Evolutionary conservation across 352 stramenopile genomes (phyloP).

Genomic region (Phytophthora palmivora): DNA sequence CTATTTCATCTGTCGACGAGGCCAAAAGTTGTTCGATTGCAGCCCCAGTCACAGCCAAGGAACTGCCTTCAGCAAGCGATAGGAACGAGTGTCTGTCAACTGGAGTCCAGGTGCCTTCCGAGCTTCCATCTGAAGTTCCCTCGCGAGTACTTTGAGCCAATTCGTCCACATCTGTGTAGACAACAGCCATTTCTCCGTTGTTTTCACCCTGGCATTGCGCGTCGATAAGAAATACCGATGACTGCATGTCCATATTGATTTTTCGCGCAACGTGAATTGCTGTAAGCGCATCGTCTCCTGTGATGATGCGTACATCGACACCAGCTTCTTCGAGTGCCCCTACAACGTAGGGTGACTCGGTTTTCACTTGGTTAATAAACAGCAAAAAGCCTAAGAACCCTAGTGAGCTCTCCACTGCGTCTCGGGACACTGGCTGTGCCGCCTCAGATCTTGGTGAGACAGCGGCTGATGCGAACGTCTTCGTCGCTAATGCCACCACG

Average conservation of each 20-base stretch:
- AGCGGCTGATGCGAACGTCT: constrained; percentile 47
- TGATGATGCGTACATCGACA: constrained; percentile 90
- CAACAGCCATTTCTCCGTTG: constrained; percentile 21
- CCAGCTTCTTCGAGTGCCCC: constrained; percentile 72
- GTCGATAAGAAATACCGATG: constrained; percentile 63
- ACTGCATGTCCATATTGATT: constrained; percentile 76
- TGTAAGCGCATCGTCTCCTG: constrained; percentile 87
- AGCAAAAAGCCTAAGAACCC: constrained; percentile 87
- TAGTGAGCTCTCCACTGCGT: constrained; percentile 80
- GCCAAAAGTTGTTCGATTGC: constrained; percentile 57
- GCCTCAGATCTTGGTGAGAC: constrained; percentile 40
- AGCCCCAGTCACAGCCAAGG: constrained; percentile 71
- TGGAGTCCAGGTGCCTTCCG: constrained; percentile 42
- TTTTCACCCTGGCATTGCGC: constrained; percentile 23
- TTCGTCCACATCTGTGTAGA: constrained; percentile 73
- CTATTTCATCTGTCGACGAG: constrained; percentile 30
- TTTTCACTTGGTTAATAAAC: constrained; percentile 92
- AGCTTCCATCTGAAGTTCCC: constrained; percentile 13
- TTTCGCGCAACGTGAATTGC: constrained; percentile 76
- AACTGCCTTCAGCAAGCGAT: constrained; percentile 57
- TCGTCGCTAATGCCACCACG: constrained; percentile 68
- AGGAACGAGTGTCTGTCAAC: constrained; percentile 60
- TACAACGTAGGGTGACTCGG: constrained; percentile 86
- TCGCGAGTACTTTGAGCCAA: constrained; percentile 45
- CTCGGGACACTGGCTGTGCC: constrained; percentile 57